Evolutionary conservation across 2,329 filamentous ascomycete species (phyloP).

Genomic region (Penicillium sp.): DNA sequence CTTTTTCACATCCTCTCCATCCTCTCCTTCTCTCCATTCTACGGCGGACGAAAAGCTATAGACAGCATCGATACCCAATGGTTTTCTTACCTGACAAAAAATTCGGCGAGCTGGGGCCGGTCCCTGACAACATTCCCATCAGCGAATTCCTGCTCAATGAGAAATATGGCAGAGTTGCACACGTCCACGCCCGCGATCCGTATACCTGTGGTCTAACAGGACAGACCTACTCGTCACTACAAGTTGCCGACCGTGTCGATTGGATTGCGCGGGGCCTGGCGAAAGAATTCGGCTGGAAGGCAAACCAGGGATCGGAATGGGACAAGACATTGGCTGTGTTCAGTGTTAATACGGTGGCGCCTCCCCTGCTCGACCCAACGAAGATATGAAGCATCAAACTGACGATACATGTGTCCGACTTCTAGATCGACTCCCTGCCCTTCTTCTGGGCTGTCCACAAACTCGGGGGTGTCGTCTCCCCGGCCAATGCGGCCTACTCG

Average conservation of each 20-base stretch:
- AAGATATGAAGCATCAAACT: neutral
- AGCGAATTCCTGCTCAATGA: slow-evolving; percentile 78
- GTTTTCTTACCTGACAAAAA: slow-evolving; percentile 50
- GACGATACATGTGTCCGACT: neutral
- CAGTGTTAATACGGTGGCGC: slow-evolving; percentile 76
- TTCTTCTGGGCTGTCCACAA: slow-evolving; percentile 75
- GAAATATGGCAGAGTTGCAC: slow-evolving; percentile 66
- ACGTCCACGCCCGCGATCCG: slow-evolving; percentile 67
- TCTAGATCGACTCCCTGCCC: slow-evolving; percentile 73
- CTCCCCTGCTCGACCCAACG: neutral
- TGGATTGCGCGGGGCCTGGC: slow-evolving; percentile 69
- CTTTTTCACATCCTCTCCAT: neutral
- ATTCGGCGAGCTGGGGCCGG: slow-evolving; percentile 52
- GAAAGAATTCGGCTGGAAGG: slow-evolving; percentile 72
- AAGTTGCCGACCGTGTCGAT: slow-evolving; percentile 70
- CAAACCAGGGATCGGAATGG: slow-evolving; percentile 75
- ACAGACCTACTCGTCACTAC: slow-evolving; percentile 64
- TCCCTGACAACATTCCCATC: slow-evolving; percentile 75
- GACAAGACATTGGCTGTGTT: slow-evolving; percentile 79
- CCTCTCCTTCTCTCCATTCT: neutral
- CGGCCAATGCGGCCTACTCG: slow-evolving; percentile 76
- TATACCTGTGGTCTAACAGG: slow-evolving; percentile 79
- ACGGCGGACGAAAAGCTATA: neutral
- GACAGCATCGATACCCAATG: slow-evolving; percentile 36
- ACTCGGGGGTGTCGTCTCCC: slow-evolving; percentile 73